Percentiles rank a stretch among this genome's conserved stretches.
phyloP scores from a whole-genome alignment of 805 yeast species.

The Kluyveromyces aestuarii region DNA sequence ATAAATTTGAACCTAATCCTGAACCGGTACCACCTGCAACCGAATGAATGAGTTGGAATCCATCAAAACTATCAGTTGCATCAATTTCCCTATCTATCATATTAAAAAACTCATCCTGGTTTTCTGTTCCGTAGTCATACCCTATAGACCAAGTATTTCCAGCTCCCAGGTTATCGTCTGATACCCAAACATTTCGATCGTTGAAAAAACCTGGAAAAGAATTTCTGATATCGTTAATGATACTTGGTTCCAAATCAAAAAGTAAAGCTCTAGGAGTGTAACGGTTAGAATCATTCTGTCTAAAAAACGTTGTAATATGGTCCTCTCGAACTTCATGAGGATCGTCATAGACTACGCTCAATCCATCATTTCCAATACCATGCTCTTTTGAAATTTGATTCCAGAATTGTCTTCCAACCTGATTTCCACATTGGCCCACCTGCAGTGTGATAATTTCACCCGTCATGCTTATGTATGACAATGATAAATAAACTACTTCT shows the following conservation, averaged over 20 bases:
- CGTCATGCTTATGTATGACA: constrained; percentile 26
- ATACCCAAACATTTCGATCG: constrained; percentile 70
- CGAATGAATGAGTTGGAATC: constrained; percentile 85
- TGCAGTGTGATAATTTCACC: constrained; percentile 67
- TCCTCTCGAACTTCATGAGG: constrained; percentile 39
- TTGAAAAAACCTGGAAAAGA: constrained; percentile 59
- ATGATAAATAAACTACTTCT: no score
- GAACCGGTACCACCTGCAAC: constrained; percentile 99
- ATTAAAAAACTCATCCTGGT: constrained; percentile 67
- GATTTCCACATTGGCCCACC: constrained; percentile 90
- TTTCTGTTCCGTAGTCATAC: constrained; percentile 58
- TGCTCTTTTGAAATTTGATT: constrained; percentile 79
- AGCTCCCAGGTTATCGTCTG: constrained; percentile 84
- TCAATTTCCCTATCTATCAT: constrained; percentile 87
- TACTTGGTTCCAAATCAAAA: constrained; percentile 86
- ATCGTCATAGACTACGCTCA: constrained; percentile 11
- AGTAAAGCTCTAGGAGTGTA: constrained; percentile 85
- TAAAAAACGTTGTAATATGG: constrained; percentile 77
- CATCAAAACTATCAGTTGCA: constrained; percentile 79
- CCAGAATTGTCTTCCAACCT: constrained; percentile 91
- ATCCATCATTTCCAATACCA: constrained; percentile 46
- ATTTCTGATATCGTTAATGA: constrained; percentile 53
- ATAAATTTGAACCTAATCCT: constrained; percentile 77
- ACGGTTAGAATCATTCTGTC: constrained; percentile 59
- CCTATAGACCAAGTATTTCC: constrained; percentile 97